These are phyloP conservation scores for Galerina sulciceps DNA, from an alignment of 768 basidiomycete genomes.

Conservation along the genomic window DNA sequence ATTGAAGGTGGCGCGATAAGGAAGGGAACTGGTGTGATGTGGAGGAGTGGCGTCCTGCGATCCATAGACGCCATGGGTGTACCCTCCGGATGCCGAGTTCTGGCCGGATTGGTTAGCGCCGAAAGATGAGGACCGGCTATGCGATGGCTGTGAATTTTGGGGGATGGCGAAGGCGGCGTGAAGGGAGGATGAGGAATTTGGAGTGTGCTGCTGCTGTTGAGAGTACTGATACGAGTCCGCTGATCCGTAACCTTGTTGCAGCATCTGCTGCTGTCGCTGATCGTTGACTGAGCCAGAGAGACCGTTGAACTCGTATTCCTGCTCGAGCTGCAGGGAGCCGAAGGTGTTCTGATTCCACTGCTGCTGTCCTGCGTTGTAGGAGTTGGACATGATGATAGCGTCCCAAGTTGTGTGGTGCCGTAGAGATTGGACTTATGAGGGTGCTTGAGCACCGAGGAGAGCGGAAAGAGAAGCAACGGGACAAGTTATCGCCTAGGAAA, in stretches of 20 bases:
- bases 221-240: conserved; percentile 12
- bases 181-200: conserved; percentile 23
- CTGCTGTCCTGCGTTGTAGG: conserved; percentile 26
- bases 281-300: conserved; percentile 9
- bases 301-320: conserved; percentile 38
- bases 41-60: conserved; percentile 12
- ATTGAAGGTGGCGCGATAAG: conserved; percentile 21
- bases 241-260: conserved; percentile 20
- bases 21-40: not conserved
- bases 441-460: conserved; percentile 5
- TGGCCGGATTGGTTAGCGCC: conserved; percentile 13
- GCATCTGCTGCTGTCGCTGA: conserved; percentile 22
- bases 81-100: conserved; percentile 12
- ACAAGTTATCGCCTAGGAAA: not conserved
- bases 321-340: conserved; percentile 32
- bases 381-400: conserved; percentile 20
- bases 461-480: conserved; percentile 5
- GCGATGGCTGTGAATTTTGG: conserved; percentile 21
- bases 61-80: conserved; percentile 16
- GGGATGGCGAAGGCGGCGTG: conserved; percentile 22
- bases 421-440: not conserved
- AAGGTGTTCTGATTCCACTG: conserved; percentile 31
- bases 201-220: conserved; percentile 15
- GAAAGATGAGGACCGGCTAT: conserved; percentile 19
- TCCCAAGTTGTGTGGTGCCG: not conserved